Conservation (phyloP, 371 early-diverging fungal genomes). For the Fennellomyces sp. region DNA sequence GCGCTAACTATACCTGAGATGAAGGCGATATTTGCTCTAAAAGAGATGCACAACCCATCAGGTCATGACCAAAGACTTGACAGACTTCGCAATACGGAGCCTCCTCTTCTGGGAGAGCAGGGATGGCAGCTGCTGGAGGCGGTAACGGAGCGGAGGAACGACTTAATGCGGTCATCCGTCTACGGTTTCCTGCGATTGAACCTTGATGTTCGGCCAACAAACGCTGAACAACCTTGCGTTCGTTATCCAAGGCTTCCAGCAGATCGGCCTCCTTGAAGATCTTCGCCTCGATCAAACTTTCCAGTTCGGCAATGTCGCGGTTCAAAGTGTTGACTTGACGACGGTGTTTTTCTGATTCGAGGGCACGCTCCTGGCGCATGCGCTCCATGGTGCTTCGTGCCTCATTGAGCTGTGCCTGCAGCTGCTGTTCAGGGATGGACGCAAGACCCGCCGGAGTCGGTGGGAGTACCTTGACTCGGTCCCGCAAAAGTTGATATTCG, state of each 20-base stretch:
- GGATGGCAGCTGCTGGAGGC: not conserved
- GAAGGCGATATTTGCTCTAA: conserved; percentile 11
- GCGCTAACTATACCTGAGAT: not conserved
- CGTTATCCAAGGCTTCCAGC: conserved; percentile 49
- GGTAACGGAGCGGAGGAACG: not conserved
- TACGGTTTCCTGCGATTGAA: conserved; percentile 31
- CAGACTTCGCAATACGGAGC: conserved; percentile 62
- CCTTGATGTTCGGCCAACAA: conserved; percentile 45
- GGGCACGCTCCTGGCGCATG: conserved; percentile 1
- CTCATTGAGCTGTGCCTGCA: conserved; percentile 4
- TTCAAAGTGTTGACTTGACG: conserved; percentile 51
- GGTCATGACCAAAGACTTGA: conserved; percentile 58
- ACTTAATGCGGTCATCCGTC: conserved; percentile 8
- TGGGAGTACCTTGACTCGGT: not conserved
- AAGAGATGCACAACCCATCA: conserved; percentile 50
- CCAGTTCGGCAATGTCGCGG: conserved; percentile 63
- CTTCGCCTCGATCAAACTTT: conserved; percentile 67
- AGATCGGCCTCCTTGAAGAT: conserved; percentile 68
- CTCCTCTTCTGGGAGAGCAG: conserved; percentile 9
- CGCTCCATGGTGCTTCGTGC: not conserved
- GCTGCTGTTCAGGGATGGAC: conserved; percentile 12
- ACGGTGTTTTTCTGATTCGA: conserved; percentile 51
- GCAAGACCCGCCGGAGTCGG: not conserved
- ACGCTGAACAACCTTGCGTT: conserved; percentile 38
- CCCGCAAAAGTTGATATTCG: not conserved